phyloP scores from a whole-genome alignment of 2,329 filamentous ascomycete genomes.

The Karstenula rhodostoma region DNA sequence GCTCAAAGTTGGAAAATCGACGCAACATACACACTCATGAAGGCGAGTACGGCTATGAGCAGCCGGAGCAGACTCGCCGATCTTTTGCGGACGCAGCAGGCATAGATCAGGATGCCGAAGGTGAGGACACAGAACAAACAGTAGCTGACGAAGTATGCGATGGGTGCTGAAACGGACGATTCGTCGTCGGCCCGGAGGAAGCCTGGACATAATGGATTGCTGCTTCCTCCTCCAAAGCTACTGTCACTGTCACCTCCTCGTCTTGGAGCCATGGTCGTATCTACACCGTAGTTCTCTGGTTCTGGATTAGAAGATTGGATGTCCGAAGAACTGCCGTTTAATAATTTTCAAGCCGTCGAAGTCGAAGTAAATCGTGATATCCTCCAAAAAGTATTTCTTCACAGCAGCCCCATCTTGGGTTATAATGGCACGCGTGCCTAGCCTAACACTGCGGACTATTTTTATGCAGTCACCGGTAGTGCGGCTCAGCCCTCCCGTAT shows the following conservation, averaged over 20 bases:
- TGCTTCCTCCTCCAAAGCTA: slow-evolving; percentile 9
- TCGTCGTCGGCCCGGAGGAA: slow-evolving; percentile 23
- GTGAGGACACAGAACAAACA: slow-evolving; percentile 30
- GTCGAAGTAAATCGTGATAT: background rate
- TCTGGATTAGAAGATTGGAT: background rate
- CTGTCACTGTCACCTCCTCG: slow-evolving; percentile 25
- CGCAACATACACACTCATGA: slow-evolving; percentile 31
- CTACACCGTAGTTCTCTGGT: background rate
- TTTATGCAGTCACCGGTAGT: slow-evolving; percentile 20
- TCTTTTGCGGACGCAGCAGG: slow-evolving; percentile 28
- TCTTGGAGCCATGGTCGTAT: slow-evolving; percentile 34
- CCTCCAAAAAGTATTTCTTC: background rate
- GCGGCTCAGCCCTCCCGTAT: slow-evolving; percentile 24
- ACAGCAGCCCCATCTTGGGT: slow-evolving; percentile 23
- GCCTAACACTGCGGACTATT: slow-evolving; percentile 20
- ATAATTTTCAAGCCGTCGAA: background rate
- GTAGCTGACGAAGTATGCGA: slow-evolving; percentile 25
- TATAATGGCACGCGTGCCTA: slow-evolving; percentile 16
- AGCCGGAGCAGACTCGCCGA: slow-evolving; percentile 34
- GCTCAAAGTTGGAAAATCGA: background rate
- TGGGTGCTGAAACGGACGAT: background rate
- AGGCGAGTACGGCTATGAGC: slow-evolving; percentile 24
- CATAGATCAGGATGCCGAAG: slow-evolving; percentile 26
- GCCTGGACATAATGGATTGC: slow-evolving; percentile 22
- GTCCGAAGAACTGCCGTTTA: background rate